Base-by-base conservation (phyloP, 2,329 filamentous ascomycete genomes). In the Truncatella angustata region DNA sequence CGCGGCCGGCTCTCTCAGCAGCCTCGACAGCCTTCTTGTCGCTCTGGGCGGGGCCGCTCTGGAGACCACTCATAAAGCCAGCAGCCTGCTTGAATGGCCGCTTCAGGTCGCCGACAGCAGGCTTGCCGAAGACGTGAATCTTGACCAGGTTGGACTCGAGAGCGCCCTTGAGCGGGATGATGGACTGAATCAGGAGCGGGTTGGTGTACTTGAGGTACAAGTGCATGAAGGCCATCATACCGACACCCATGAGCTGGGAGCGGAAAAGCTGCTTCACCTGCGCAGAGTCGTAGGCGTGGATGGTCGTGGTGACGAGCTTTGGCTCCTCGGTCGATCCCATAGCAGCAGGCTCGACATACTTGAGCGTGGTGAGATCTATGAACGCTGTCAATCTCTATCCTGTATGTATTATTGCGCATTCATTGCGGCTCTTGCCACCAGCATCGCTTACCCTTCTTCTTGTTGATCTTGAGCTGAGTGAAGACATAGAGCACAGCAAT, bases 151-250 rank as follows among this genome's bases (percentile, higher is more conserved):
- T 97, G 76, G 87, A 82, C 81, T 99, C 94, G 73, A 99, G 83
- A 42, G 91, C 93, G 69, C 88, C 83, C 87, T 99, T 99, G 73
- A 97, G 80, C 30, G 94, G 94, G 69, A 99, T 94, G 77, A 99
- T 96, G 72, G 89, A 95, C 84, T 99, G 94, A 78, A 99, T 96
- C 66, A 97, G 80, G 48, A 99, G 89, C 37, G 94, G 94, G 85
- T 97, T 99, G 78, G 92, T 97, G 87, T 97, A 99, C 74, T 97
- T 92, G 82, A 99, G 89, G 86, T 97, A 99, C 56, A 99, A 61
- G 78, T 99, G 94, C 93, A 99, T 97, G 68, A 97, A 90, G 56
- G 75, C 85, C 93, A 99, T 97, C 92, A 99, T 99, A 72, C 83
- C 92, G 54, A 99, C 80, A 55, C 94, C 94, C 90, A 96, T 97